These are phyloP conservation scores for Rhizophora mangle DNA, from an alignment of 345 rosid species.

Conservation along the genomic window DNA sequence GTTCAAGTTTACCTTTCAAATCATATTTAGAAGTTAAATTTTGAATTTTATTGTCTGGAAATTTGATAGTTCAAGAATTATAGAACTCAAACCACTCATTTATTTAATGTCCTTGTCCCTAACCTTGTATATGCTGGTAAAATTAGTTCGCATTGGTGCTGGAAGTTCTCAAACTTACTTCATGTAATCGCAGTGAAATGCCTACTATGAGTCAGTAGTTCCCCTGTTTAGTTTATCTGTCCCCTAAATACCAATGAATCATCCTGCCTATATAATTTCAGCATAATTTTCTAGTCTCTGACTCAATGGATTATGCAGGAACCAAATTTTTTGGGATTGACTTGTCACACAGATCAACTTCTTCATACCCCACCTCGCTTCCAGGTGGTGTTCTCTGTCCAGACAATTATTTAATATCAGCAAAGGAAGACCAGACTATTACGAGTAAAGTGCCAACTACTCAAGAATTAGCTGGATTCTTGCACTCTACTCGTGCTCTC, in stretches of 20 bases:
- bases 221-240: neutral
- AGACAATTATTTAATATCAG: constrained; percentile 16
- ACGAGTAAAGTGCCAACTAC: constrained; percentile 33
- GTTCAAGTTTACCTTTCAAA: neutral
- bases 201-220: neutral
- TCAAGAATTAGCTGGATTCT: constrained; percentile 41
- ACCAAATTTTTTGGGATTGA: constrained; percentile 22
- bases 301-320: constrained; percentile 19
- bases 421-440: constrained; percentile 21
- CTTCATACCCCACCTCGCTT: constrained; percentile 17
- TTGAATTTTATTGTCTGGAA: neutral
- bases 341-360: constrained; percentile 24
- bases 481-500: constrained; percentile 74
- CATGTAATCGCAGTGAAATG: neutral
- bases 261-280: neutral
- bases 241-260: neutral
- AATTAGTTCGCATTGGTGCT: neutral
- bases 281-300: neutral
- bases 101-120: neutral
- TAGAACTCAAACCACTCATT: neutral
- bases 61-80: neutral
- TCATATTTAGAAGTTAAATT: neutral
- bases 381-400: constrained; percentile 21
- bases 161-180: constrained; percentile 3
- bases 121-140: neutral